Evolutionary conservation across 441 rosid genomes (phyloP).

Genomic region (Populus hybrid): DNA sequence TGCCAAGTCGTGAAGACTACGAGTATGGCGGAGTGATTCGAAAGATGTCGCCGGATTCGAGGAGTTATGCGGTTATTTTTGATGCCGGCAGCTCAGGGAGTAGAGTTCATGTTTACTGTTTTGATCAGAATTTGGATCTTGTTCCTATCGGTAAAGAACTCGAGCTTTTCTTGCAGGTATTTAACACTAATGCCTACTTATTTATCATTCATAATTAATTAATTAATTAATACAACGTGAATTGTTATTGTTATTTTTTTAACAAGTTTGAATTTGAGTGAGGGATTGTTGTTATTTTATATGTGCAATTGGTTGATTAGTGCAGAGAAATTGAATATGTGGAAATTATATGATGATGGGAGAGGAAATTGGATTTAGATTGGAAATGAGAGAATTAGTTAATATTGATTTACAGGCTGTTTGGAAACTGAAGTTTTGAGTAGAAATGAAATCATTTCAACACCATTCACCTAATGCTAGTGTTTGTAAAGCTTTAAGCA

Average conservation of each 20-base stretch:
- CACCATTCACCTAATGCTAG: too few relatives aligned
- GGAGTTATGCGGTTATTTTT: constrained; percentile 74
- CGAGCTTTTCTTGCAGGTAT: constrained; percentile 85
- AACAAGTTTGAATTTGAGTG: neutral
- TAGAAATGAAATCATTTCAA: too few relatives aligned
- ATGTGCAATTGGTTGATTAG: neutral
- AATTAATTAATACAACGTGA: neutral
- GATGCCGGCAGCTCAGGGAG: constrained; percentile 99
- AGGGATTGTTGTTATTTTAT: neutral
- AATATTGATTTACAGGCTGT: neutral
- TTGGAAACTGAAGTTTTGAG: too few relatives aligned
- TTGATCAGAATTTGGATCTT: constrained; percentile 83
- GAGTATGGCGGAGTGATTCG: constrained; percentile 33
- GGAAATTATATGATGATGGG: neutral
- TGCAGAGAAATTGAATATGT: neutral
- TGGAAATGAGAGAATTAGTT: neutral
- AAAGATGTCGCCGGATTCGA: constrained; percentile 39
- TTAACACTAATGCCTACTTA: neutral
- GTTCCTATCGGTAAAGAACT: constrained; percentile 81
- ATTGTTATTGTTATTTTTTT: neutral
- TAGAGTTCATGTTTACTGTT: constrained; percentile 91
- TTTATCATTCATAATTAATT: neutral
- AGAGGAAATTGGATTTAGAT: constrained; percentile 1
- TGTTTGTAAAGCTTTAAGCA: too few relatives aligned
- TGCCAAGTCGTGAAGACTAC: constrained; percentile 52